Evolutionary conservation across 2,329 filamentous ascomycete genomes (phyloP), one percentile per base, ranked within the genome.

Genomic region (Colletotrichum siamense): DNA sequence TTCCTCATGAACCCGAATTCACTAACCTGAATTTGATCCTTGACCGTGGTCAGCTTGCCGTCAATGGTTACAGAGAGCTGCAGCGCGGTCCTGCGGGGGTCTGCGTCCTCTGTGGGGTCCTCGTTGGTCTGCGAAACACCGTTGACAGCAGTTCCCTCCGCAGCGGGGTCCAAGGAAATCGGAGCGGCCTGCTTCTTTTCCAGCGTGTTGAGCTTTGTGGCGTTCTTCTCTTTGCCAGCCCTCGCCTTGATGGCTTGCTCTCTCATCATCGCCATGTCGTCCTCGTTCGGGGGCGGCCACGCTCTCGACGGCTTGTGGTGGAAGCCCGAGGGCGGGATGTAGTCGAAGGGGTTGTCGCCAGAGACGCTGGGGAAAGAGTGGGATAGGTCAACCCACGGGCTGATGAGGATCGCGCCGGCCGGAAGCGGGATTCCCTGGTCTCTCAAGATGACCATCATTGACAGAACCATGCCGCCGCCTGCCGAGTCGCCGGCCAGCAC

Each of bases 311-410:
- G 97, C 80, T 94, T 95, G 80, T 99, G 96, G 78, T 98, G 93
- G 81, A 99, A 99, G 0, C 97, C 97, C 79, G 94, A 90, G 1
- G 93, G 86, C 6, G 97, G 97, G 39, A 99, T 96, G 80, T 98
- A 99, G 82, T 99, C 97, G 67, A 95, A 85, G 1, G 92, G 91
- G 66, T 91, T 92, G 55, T 95, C 92, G 7, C 89, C 91, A 3
- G 92, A 90, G n/a, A 98, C 91, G 79, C 96, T 98, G 0, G 97
- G 97, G 78, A 99, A 99, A 0, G 96, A 98, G 83, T 99, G 96
- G 1, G 95, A 98, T 69, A 99, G 87, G 83, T 99, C 97, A 10
- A 96, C 96, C 97, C 97, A 99, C 1, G 97, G 97, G 66, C 95
- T 98, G 68, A 99, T 95, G 55, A 99, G 88, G 61, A 99, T 93